Base-by-base conservation (phyloP, 176 grass and related monocot species). In the Musa acuminata region DNA sequence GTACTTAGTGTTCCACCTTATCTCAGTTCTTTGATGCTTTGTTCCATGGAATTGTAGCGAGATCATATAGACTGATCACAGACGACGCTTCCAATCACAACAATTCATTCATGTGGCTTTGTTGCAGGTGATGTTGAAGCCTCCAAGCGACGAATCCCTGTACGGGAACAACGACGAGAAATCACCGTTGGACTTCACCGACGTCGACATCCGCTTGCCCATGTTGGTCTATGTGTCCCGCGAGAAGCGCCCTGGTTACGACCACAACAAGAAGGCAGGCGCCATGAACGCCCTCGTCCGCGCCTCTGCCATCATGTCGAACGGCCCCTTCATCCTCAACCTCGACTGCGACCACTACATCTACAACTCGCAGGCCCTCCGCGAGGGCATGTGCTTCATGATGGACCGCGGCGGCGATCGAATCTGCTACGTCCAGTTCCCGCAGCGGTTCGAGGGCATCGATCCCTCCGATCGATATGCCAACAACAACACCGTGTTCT, bases 321-420 rank as follows among this genome's bases (percentile, higher is more conserved):
- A 99, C 55, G 95, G 95, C 1, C 86, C 95, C 13, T 99, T 99
- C 83, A 94, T 99, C 72, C 95, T 99, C 51, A 99, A 99, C 78
- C 83, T 99, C 75, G 95, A 99, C 49, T 99, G 95, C 70, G 95
- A 99, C 64, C 95, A 99, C 84, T 99, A 94, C 24, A 59, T 99
- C 24, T 99, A 99, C 78, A 94, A 99, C 70, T 99, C 95, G 8
- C 82, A 82, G 59, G 95, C 95, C 60, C 72, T 99, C 29, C 83
- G 88, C 67, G 95, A 94, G 76, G 95, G 95, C 10, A 82, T 99
- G 81, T 99, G 95, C 84, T 99, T 99, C 88, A 99, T 99, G 95
- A 91, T 99, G 87, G 95, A 99, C 55, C 90, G 95, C 49, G 90
- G 95, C 21, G 95, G 90, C 17, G 90, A 99, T 58, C 84, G 95